Evolutionary conservation across 1,284 basidiomycete species (phyloP), one percentile per base, ranked within the genome.

Genomic region (Taiwanofungus camphoratus): DNA sequence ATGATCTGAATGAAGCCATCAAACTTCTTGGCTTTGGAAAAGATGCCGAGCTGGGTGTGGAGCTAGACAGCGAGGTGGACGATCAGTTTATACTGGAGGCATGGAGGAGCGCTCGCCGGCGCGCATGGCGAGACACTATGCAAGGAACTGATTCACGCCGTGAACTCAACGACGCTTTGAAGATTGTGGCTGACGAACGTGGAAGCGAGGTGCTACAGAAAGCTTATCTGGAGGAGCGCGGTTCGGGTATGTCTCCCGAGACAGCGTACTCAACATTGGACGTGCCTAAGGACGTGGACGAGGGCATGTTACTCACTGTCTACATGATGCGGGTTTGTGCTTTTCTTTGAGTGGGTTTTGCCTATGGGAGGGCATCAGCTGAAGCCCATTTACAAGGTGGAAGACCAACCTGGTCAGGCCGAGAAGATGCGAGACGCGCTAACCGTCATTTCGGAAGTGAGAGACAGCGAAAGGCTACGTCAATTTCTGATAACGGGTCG

Each of bases 231-330:
- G 62, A 69, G 33, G 74, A 71, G 50, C 72, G 76, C 53, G 70
- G 71, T 42, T 73, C 68, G 30, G 64, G 73, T 43, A 84, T 91
- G 77, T 82, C 78, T 33, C 76, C 82, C 5, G 77, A 79, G 30
- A 71, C 75, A 52, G 91, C 91, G 19, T 91, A 87, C 57, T 68
- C 72, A 42, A 79, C 82, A 31, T 68, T 94, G 33, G 87, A 87
- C 50, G 70, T 85, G 30, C 79, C 81, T 5, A 65, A 68, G 38
- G 82, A 82, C 12, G 72, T 82, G 5, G 87, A 90, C 39, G 91
- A 94, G 42, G 65, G 69, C 9, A 84, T 89, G 73, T 58, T 93
- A 24, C 72, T 88, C 41, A 82, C 80, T 2, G 73, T 91, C 7
- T 92, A 74, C 57, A 65, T 72, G 35, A 74, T 93, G 70, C 67